Evolutionary conservation across 192 early-diverging fungal genomes (phyloP), one percentile per base, ranked within the genome.

Genomic region (Funneliformis geosporum): DNA sequence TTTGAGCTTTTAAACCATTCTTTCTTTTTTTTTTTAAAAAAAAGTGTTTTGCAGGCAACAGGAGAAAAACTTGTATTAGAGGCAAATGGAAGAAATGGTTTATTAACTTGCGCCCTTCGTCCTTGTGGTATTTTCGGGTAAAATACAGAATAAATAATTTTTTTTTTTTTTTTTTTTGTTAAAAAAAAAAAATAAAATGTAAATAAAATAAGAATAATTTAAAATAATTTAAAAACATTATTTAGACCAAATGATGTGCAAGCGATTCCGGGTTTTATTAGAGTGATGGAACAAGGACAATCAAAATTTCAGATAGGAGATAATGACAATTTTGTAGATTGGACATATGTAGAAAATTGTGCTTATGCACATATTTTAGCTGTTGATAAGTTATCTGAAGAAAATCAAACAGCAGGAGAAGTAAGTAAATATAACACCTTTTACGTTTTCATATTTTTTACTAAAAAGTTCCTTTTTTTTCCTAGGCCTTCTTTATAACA

Each of bases 331-430:
- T 80, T 96, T 50, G 93, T 96, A 83, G 97, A 98, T 79, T 96
- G 90, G 82, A 97, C 97, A 11, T 96, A 96, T 80, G 97, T 98
- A 8, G 95, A 90, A 80, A 98, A 98, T 77, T 91, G 94, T n/a
- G 95, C 95, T 8, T 94, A 97, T 73, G 91, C 95, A 14, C 97
- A 99, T 82, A 81, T 97, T 12, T 85, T 96, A 69, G 96, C 96
- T 9, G 93, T 91, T 4, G 90, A 97, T 59, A 92, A 90, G 72
- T 82, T 97, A 42, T 76, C 82, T 11, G 64, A 73, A 25, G 79
- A 79, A 40, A 82, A 77, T 65, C 70, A 67, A 60, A 80, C 81
- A 33, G 79, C 64, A 66, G 87, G 84, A 83, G 81, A 89, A 85
- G 73, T 88, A 91, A 38, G 80, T 42, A n/a, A n/a, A 71, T 39